Conservation (phyloP, 345 rosid species). For the Pugionium cornutum region DNA sequence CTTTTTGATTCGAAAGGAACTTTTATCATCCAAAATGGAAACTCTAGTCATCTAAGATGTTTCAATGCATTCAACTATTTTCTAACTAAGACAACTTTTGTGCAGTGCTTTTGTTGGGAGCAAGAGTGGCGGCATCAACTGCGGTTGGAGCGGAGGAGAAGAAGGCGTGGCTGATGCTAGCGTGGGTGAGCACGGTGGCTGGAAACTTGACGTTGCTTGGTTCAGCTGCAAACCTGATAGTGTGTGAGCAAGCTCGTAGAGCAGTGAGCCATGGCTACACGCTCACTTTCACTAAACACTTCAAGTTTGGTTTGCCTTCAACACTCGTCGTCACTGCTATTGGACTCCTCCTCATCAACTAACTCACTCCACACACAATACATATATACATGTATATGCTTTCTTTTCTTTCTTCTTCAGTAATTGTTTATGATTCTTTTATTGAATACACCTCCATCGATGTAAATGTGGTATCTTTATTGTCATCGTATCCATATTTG, state of each 20-base stretch:
- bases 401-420: neutral
- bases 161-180: slow-evolving; percentile 81
- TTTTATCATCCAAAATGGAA: no score
- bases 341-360: slow-evolving; percentile 59
- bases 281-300: slow-evolving; percentile 69
- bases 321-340: slow-evolving; percentile 65
- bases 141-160: slow-evolving; percentile 57
- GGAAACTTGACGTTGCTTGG: slow-evolving; percentile 85
- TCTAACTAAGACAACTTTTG: neutral
- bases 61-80: no score
- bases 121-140: slow-evolving; percentile 69
- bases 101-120: slow-evolving; percentile 76
- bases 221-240: slow-evolving; percentile 86
- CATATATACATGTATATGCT: neutral
- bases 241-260: slow-evolving; percentile 80
- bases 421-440: neutral
- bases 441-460: neutral
- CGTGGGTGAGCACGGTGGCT: slow-evolving; percentile 87
- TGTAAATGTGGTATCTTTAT: no score
- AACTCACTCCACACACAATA: slow-evolving; percentile 8
- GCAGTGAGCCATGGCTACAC: slow-evolving; percentile 53
- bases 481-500: no score
- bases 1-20: no score
- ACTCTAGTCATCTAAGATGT: no score
- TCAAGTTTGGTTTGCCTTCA: slow-evolving; percentile 78